These are phyloP conservation scores for Blumeria hordei DNA, from an alignment of 2,329 filamentous ascomycete species.

Conservation along the genomic window DNA sequence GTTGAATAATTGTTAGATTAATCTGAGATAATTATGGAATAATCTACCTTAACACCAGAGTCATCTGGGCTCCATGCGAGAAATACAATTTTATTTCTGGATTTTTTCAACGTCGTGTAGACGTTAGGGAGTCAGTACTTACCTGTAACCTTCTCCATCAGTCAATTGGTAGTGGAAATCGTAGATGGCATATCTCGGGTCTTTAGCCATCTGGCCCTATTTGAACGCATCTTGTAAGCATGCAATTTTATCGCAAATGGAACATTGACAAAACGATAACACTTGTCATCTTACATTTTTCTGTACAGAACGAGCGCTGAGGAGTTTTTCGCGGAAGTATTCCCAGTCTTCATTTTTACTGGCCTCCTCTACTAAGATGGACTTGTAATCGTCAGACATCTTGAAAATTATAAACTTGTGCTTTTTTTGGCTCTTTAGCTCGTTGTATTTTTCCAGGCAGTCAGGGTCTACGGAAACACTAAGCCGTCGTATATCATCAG, in stretches of 20 bases:
- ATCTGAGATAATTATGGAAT: not conserved
- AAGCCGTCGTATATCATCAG: slow-evolving; percentile 7
- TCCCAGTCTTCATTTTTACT: slow-evolving; percentile 44
- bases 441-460: slow-evolving; percentile 49
- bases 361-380: slow-evolving; percentile 59
- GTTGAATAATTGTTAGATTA: slow-evolving; percentile 3
- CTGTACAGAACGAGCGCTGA: slow-evolving; percentile 49
- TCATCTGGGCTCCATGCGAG: slow-evolving; percentile 64
- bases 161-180: slow-evolving; percentile 58
- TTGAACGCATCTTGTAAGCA: not conserved
- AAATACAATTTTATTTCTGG: slow-evolving; percentile 55
- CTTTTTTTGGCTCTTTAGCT: slow-evolving; percentile 61
- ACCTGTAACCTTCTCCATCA: slow-evolving; percentile 49
- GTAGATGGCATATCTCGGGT: slow-evolving; percentile 64
- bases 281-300: slow-evolving; percentile 26
- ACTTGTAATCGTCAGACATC: slow-evolving; percentile 59
- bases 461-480: slow-evolving; percentile 52
- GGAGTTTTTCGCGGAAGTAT: slow-evolving; percentile 50
- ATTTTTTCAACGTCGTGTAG: slow-evolving; percentile 5
- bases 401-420: slow-evolving; percentile 77
- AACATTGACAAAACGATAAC: not conserved
- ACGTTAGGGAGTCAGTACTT: slow-evolving; percentile 11
- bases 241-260: not conserved
- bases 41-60: slow-evolving; percentile 47
- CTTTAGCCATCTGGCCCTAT: slow-evolving; percentile 34